Percentiles rank a stretch among this genome's conserved stretches.
These are phyloP conservation scores for Firmiana major DNA, from an alignment of 345 rosid genomes.

Conservation along the genomic window DNA sequence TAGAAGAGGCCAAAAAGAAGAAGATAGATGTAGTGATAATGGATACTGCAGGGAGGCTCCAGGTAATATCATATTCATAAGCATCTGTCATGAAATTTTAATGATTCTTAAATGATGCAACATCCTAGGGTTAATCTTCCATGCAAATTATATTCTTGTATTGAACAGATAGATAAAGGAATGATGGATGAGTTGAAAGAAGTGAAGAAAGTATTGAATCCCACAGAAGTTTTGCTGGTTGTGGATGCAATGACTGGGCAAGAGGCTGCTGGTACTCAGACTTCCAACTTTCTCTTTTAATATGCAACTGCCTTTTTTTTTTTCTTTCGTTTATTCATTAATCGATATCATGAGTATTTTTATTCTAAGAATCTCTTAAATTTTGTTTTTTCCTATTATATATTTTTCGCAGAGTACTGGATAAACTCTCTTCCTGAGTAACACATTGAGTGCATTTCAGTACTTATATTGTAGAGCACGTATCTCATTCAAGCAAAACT, in stretches of 20 bases:
- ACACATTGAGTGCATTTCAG: not conserved
- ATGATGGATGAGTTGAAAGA: slow-evolving; percentile 99
- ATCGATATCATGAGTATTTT: not conserved
- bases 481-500: slow-evolving; percentile 2
- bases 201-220: slow-evolving; percentile 78
- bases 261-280: slow-evolving; percentile 85
- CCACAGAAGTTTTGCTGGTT: slow-evolving; percentile 90
- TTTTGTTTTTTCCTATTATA: not conserved
- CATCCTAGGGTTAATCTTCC: not conserved
- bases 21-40: slow-evolving; percentile 81
- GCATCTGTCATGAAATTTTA: slow-evolving; percentile 15
- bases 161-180: slow-evolving; percentile 74
- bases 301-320: not conserved
- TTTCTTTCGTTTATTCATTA: not conserved
- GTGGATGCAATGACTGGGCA: slow-evolving; percentile 99
- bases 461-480: not conserved
- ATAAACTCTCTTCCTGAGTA: not conserved
- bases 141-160: slow-evolving; percentile 4
- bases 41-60: slow-evolving; percentile 99
- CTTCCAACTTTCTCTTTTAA: not conserved
- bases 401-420: not conserved
- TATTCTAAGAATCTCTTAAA: not conserved
- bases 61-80: slow-evolving; percentile 40
- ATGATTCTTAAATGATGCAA: not conserved
- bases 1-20: slow-evolving; percentile 77